A percentile compares a stretch with the other conserved stretches of the same genome.
These are phyloP conservation scores for Phytophthora lateralis DNA, from an alignment of 352 stramenopile species.

Conservation along the genomic window DNA sequence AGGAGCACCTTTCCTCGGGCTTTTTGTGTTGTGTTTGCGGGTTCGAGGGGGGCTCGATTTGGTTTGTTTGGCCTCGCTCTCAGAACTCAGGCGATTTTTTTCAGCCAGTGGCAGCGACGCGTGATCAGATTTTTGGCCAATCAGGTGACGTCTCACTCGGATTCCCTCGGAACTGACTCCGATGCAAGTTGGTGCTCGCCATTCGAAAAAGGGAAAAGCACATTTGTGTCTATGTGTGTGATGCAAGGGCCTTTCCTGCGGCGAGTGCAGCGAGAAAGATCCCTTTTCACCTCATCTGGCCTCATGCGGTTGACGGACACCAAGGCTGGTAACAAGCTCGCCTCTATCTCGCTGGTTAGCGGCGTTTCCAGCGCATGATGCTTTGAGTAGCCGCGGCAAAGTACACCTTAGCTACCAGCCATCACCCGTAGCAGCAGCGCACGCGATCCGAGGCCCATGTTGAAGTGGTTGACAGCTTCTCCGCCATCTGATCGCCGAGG, in stretches of 20 bases:
- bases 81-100: conserved; percentile 38
- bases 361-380: no score
- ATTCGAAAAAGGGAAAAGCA: conserved; percentile 17
- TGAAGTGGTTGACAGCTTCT: conserved; percentile 32
- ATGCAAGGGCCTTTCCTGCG: conserved; percentile 19
- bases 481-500: conserved; percentile 16
- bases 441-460: conserved; percentile 2
- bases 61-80: conserved; percentile 29
- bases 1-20: conserved; percentile 10
- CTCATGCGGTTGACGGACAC: background rate
- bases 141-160: conserved; percentile 5
- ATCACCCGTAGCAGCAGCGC: background rate
- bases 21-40: conserved; percentile 42
- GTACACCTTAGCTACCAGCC: no score
- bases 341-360: background rate
- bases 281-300: conserved; percentile 17
- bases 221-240: background rate
- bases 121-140: conserved; percentile 18
- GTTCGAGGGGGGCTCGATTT: conserved; percentile 10
- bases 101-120: conserved; percentile 7
- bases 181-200: background rate
- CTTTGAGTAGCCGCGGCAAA: no score
- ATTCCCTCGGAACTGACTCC: conserved; percentile 28
- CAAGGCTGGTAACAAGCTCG: background rate
- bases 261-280: background rate